Base-by-base conservation (phyloP, 2,329 filamentous ascomycete genomes). In the Capronia coronata region DNA sequence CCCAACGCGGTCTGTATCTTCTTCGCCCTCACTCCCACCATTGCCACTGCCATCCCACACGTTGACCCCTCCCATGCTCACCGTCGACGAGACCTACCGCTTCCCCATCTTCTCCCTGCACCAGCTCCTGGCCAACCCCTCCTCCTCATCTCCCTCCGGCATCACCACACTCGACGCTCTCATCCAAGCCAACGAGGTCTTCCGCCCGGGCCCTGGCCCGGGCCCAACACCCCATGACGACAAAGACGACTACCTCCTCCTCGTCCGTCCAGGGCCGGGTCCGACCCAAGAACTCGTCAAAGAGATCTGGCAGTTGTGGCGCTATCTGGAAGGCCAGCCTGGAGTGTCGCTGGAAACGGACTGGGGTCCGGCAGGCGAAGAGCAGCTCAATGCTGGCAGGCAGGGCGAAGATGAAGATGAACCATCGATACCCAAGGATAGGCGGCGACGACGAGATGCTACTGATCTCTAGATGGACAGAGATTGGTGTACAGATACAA, bases 241-340 rank as follows among this genome's bases (percentile, higher is more conserved):
- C 10, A n/a, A 22, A n/a, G 19, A n/a, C 21, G 46, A 49, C 34
- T 43, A 50, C 38, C 35, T 56, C n/a, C 30, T 60, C 16, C 46
- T 56, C 3, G 30, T 61, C 38, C 51, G 50, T 10, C 46, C 57
- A 3, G 22, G 43, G 5, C 34, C 49, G 5, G 51, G 51, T 8
- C 43, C 42, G 4, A 30, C 48, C 2, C 41, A 32, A 14, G 22
- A 42, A 10, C 25, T 61, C 10, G 34, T 59, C 30, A 35, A 43
- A 25, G 57, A 61, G 38, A 30, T 58, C 14, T 61, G 58, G 58
- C 48, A 48, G 22, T 43, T 61, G 13, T 61, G 58, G 58, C 52
- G 53, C 4, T 59, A 59, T 41, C 21, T 61, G 8, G 58, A 55
- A 25, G 58, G 58, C 7, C 22, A 16, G 30, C 39, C 47, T 38